phyloP scores from a whole-genome alignment of 1,284 basidiomycete genomes.

The Irpex sp. region DNA sequence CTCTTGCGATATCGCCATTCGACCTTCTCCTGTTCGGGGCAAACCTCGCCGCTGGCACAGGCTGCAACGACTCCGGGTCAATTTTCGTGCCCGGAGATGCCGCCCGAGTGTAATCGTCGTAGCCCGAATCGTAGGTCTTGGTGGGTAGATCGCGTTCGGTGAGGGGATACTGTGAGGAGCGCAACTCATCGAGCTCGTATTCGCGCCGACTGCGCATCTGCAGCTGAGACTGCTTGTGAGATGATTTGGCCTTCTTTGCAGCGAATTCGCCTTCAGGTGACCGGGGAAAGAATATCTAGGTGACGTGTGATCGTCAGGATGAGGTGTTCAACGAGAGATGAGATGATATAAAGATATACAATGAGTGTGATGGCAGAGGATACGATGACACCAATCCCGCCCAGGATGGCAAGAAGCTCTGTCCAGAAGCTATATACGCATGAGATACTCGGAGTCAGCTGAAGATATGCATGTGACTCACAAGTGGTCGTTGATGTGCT shows the following conservation, averaged over 20 bases:
- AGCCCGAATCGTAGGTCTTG: slow-evolving; percentile 2
- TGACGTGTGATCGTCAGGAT: background rate
- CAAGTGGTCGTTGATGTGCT: slow-evolving; percentile 62
- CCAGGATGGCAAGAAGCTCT: slow-evolving; percentile 59
- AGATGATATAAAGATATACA: slow-evolving; percentile 34
- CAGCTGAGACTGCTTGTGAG: slow-evolving; percentile 12
- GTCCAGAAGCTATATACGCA: slow-evolving; percentile 24
- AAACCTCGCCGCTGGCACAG: slow-evolving; percentile 4
- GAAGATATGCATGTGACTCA: slow-evolving; percentile 17
- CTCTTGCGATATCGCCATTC: slow-evolving; percentile 2
- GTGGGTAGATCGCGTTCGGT: background rate
- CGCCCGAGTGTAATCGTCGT: background rate
- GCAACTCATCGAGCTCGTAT: background rate
- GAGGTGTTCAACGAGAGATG: background rate
- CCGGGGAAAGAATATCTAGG: slow-evolving; percentile 75
- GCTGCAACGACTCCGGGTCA: background rate
- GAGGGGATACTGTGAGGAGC: background rate
- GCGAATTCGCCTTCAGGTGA: slow-evolving; percentile 53
- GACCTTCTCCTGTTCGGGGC: slow-evolving; percentile 8
- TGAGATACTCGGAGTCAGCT: background rate
- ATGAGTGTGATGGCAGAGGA: slow-evolving; percentile 73
- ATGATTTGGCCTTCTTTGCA: slow-evolving; percentile 14
- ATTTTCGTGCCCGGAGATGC: background rate
- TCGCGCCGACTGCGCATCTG: slow-evolving; percentile 2
- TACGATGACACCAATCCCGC: slow-evolving; percentile 55